Base-by-base conservation (phyloP, 2,329 filamentous ascomycete species). In the Emmonsiellopsis sp. region DNA sequence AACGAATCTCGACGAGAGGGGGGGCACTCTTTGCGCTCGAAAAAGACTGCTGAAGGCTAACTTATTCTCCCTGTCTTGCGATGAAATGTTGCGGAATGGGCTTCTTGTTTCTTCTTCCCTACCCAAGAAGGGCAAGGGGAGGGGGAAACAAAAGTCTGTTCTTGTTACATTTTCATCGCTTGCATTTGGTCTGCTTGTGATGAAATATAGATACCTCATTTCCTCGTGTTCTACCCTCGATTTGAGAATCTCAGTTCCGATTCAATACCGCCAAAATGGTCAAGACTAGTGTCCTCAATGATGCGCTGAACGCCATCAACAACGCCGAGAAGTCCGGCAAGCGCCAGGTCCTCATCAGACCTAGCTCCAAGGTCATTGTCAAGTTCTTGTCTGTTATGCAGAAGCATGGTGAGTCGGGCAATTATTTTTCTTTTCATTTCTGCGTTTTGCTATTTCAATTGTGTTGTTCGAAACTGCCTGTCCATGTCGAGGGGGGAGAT, bases 271-370 rank as follows among this genome's bases (percentile, higher is more conserved):
- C 74, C 84, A 96, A 87, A 74, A 98, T 98, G 92, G 91, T 96
- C 79, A 90, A 88, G 82, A 97, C 93, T 71, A 95, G 90, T 76
- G 93, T 97, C 72, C 91, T 98, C 78, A 94, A 97, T 84, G 93
- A 98, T 86, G 90, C 88, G 74, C 87, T 96, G 71, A 95, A 95
- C 77, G 82, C 85, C 82, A 97, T 98, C 87, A 98, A 98, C 90
- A 98, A 98, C 78, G 93, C 93, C 83, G 94, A 98, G 85, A 97
- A 98, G 87, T 82, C 88, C 68, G 93, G 93, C 81, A 97, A 97
- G 87, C 91, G 93, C 73, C 93, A 98, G 82, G 93, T 97, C 74
- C 73, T 98, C 76, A 96, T 98, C 83, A 86, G 91, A 71, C 93
- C 94, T 68, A 87, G 84, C 76, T 97, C 93, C 77, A 98, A 98